Evolutionary conservation across 1,284 basidiomycete species (phyloP), one percentile per base, ranked within the genome.

Genomic region (Puccinia horiana): DNA sequence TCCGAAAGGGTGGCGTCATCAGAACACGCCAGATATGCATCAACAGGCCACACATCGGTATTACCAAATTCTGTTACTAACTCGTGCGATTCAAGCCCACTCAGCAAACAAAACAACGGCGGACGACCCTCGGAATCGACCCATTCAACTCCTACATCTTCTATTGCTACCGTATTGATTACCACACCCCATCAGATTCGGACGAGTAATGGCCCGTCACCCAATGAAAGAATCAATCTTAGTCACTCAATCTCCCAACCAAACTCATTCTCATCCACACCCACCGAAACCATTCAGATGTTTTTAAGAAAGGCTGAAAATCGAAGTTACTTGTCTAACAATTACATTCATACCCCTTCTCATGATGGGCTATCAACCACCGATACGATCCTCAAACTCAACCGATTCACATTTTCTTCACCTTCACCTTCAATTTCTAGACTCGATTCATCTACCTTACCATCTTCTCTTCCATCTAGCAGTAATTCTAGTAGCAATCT

Each of bases 231-330:
- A 54, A 23, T 16, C 14, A 32, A 42, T 18, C 52, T 37, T n/a
- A 54, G 14, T 54, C 56, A 61, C 23, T 75, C 52, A 29, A 58
- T 32, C 9, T 56, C 49, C 8, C 49, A 75, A 40, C 52, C 52
- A 26, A 58, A 37, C 47, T 58, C 73, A 9, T 63, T 72, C 8
- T 35, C 63, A 44, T 47, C 72, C 12, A 81, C 79, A 32, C 79
- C 79, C 1, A 52, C 72, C 26, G 79, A 81, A 65, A 70, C 79
- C 26, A 81, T 81, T 67, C 79, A 81, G 52, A 65, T 75, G 44
- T 81, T 73, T 75, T 52, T 81, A 54, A 81, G 79, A 67, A 81
- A 81, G 52, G 79, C 72, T 65, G 58, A 81, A 14, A 70, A 49
- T 72, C 65, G 47, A 6, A 78, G 58, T 54, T 72, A 72, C 52